Percentiles rank a stretch among this genome's conserved stretches.
Evolutionary conservation across 2,329 filamentous ascomycete species (phyloP).

Genomic region (Zymoseptoria tritici): DNA sequence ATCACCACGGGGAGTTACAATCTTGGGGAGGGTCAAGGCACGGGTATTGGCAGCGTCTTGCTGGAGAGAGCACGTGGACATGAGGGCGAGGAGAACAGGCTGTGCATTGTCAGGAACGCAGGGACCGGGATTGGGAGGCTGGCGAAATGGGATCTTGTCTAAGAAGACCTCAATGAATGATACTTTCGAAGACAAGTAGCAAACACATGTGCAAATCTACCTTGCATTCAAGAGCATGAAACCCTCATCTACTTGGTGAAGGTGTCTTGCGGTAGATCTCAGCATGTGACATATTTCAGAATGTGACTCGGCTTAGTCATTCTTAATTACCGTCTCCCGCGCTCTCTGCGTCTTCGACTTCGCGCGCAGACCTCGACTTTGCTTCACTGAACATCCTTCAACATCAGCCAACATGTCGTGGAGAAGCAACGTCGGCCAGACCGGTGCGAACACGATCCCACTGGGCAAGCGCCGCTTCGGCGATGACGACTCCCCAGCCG

Average conservation of each 20-base stretch:
- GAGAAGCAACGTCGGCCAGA: conserved; percentile 70
- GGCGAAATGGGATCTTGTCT: conserved; percentile 64
- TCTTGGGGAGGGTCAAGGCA: conserved; percentile 65
- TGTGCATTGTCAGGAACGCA: conserved; percentile 76
- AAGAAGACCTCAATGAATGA: neutral
- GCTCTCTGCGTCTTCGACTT: neutral
- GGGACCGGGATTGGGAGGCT: conserved; percentile 74
- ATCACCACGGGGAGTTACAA: conserved; percentile 82
- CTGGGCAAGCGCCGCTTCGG: conserved; percentile 78
- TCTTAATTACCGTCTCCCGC: too few relatives aligned
- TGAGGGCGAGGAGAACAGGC: conserved; percentile 37
- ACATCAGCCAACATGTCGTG: conserved; percentile 47
- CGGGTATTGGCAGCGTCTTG: conserved; percentile 65
- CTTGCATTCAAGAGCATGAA: neutral
- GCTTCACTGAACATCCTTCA: neutral
- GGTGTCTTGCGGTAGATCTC: neutral
- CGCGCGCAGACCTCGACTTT: neutral
- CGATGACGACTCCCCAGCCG: conserved; percentile 44
- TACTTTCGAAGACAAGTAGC: too few relatives aligned
- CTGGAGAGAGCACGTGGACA: conserved; percentile 49
- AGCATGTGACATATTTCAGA: neutral
- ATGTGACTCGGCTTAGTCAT: neutral
- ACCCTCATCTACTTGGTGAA: neutral
- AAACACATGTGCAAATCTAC: neutral
- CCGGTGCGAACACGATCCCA: conserved; percentile 96